These are phyloP conservation scores for Chlorella sorokiniana DNA, from an alignment of 139 green algal species.

Conservation along the genomic window DNA sequence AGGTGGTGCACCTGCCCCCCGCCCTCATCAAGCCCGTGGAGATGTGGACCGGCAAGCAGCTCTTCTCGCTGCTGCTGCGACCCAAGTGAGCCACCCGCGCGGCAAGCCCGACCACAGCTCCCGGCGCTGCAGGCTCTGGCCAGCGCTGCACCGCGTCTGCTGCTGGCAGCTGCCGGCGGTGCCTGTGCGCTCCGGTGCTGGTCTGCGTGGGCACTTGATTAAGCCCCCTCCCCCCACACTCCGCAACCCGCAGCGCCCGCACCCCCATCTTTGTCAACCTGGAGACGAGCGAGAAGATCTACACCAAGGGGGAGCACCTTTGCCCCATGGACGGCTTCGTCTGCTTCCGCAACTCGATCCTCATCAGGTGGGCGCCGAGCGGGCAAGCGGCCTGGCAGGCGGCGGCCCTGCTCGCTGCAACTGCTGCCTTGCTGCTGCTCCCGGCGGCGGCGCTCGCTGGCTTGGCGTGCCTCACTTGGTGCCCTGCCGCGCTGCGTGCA, in stretches of 20 bases:
- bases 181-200: too few species aligned
- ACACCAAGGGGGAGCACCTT: slow-evolving; percentile 82
- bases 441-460: background rate
- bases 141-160: too few species aligned
- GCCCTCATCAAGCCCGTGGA: slow-evolving; percentile 87
- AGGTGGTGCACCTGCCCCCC: slow-evolving; percentile 75
- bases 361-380: slow-evolving; percentile 60
- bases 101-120: too few species aligned
- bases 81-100: slow-evolving; percentile 50
- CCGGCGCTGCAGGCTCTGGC: too few species aligned
- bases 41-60: slow-evolving; percentile 99
- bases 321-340: slow-evolving; percentile 91
- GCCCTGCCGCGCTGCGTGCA: slow-evolving; percentile 15
- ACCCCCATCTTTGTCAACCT: slow-evolving; percentile 85
- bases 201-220: too few species aligned
- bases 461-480: background rate
- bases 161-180: too few species aligned
- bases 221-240: background rate
- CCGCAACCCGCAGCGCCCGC: slow-evolving; percentile 16
- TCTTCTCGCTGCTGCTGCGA: slow-evolving; percentile 86
- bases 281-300: slow-evolving; percentile 88
- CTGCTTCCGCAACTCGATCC: slow-evolving; percentile 88
- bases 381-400: background rate
- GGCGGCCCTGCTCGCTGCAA: background rate
- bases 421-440: background rate